Base-by-base conservation (phyloP, 2,329 filamentous ascomycete genomes). In the Grosmannia huntii region DNA sequence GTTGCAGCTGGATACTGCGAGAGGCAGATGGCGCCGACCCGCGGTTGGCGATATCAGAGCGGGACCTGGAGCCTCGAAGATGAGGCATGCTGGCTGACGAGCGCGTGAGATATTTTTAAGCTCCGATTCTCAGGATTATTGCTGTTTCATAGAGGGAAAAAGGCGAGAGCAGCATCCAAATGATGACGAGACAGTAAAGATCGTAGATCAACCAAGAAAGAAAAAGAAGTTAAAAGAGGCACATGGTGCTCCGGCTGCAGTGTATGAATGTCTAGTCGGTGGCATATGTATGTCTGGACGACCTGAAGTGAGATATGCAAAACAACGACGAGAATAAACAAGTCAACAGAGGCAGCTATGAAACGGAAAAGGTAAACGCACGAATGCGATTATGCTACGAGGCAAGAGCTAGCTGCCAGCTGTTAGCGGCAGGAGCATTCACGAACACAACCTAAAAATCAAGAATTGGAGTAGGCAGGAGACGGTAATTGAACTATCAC, bases 11-110 rank as follows among this genome's bases (percentile, higher is more conserved):
- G 23, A 75, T 71, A 33, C 74, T 73, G 55, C 73, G 73, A 33
- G 74, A 69, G 16, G 38, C 78, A 79, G 60, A 28, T 1, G 71
- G 74, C n/a, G 73, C 73, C 7, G 80, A 83, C 65, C 80, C 83
- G 66, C 76, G 78, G 62, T 75, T 76, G 63, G 70, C 68, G 27
- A 81, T 70, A 65, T 67, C 73, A 65, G 65, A 69, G 63, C 66
- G 74, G 63, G 67, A 71, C 65, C 71, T 77, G 60, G 70, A 70
- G 64, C 74, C 31, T 7, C 57, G 31, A 2, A 48, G 49, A 23
- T 38, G 53, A 12, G 52, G 36, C 57, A 59, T 59, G 28, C 11
- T 27, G 36, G 7, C 28, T 5, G 16, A 7, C 16, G 11, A 46
- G 16, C 12, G 6, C 23, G 3, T 49, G 31, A 25, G 36, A 33